Evolutionary conservation across 2,329 filamentous ascomycete species (phyloP), one percentile per base, ranked within the genome.

Genomic region (Tolypocladium inflatum): DNA sequence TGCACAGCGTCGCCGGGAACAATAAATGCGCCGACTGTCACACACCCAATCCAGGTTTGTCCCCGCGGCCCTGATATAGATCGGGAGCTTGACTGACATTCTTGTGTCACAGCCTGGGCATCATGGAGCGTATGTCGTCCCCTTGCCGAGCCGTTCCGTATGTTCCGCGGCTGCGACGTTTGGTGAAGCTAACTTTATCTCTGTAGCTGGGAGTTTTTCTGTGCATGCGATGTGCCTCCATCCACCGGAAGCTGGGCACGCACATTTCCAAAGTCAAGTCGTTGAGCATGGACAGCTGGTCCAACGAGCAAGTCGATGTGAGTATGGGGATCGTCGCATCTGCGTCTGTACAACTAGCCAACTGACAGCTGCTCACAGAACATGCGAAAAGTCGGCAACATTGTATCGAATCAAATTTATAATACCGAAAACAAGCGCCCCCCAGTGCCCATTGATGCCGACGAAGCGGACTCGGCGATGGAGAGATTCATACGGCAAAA

Each of bases 211-310:
- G 94, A 60, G 85, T 97, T 63, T 99, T 99, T 72, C 80, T 99
- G 55, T 99, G 94, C 76, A 95, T 99, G 89, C 90, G 94, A 71
- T 99, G 94, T 79, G 94, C 92, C 57, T 84, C 91, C 57, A 83
- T 97, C 68, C 94, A 99, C 78, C 90, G 94, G 69, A 97, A 97
- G 76, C 80, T 99, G 68, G 94, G 94, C 61, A 97, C 94, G 45
- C 94, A 99, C 74, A 91, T 99, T 62, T 97, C 92, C 64, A 99
- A 99, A 74, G 91, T 99, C 78, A 99, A 99, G 75, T 97, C 92
- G 42, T 75, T 99, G 76, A 97, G 89, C 73, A 97, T 99, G 92
- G 94, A 99, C 75, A 94, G 88, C 65, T 99, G 94, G 94, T 86
- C 89, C 54, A 87, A 88, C 68, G 94, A 97, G 61, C 94, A 99